Evolutionary conservation across 1,139 yeast species (phyloP).

Genomic region (Hemisphaericaspora xylofermentans): DNA sequence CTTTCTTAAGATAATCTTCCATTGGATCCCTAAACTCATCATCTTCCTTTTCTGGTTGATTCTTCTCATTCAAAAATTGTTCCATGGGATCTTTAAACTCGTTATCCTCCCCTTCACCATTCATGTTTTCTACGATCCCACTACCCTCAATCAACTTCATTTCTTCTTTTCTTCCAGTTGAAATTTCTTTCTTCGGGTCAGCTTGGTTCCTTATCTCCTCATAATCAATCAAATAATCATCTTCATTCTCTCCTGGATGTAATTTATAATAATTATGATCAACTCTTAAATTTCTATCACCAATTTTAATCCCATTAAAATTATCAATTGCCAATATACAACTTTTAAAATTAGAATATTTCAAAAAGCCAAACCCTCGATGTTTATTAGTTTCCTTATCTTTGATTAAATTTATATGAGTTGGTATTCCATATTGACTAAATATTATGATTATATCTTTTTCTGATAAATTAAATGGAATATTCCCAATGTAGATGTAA

Average conservation of each 20-base stretch:
- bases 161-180: slow-evolving; percentile 5
- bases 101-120: slow-evolving; percentile 10
- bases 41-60: slow-evolving; percentile 15
- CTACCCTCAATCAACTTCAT: slow-evolving; percentile 3
- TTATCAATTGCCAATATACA: slow-evolving; percentile 88
- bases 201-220: slow-evolving; percentile 19
- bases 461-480: slow-evolving; percentile 64
- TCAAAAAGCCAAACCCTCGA: slow-evolving; percentile 77
- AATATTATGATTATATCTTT: slow-evolving; percentile 76
- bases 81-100: slow-evolving; percentile 23
- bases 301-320: slow-evolving; percentile 66
- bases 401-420: slow-evolving; percentile 69
- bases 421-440: slow-evolving; percentile 89
- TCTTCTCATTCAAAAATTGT: slow-evolving; percentile 10
- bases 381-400: slow-evolving; percentile 69
- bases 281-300: slow-evolving; percentile 60
- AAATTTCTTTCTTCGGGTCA: slow-evolving; percentile 8
- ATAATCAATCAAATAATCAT: slow-evolving; percentile 38
- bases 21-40: slow-evolving; percentile 22
- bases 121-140: slow-evolving; percentile 2
- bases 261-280: slow-evolving; percentile 74
- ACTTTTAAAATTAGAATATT: slow-evolving; percentile 80
- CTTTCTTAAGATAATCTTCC: slow-evolving; percentile 13
- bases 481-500: slow-evolving; percentile 64
- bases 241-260: slow-evolving; percentile 52